Conservation (phyloP, 2,329 filamentous ascomycete species). For the Aspergillus sp. region DNA sequence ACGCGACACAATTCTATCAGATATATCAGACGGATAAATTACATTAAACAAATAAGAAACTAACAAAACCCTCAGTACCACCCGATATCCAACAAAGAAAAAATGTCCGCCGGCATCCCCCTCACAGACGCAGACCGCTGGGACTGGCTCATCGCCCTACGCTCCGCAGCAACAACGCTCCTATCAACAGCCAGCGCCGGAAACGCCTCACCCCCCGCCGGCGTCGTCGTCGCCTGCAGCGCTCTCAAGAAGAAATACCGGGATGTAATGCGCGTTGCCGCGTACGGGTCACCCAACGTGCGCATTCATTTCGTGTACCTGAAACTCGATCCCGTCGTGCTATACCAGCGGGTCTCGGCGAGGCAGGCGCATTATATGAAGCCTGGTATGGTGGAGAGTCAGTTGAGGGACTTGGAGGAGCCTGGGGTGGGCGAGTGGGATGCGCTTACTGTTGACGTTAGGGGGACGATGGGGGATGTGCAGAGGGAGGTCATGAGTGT, state of each 20-base stretch:
- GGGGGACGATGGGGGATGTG: constrained; percentile 59
- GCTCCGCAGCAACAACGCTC: constrained; percentile 63
- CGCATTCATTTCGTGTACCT: constrained; percentile 93
- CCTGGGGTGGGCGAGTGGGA: constrained; percentile 73
- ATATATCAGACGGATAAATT: background rate
- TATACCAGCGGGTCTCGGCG: constrained; percentile 74
- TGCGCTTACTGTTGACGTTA: constrained; percentile 70
- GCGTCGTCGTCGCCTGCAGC: constrained; percentile 95
- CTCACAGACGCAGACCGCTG: constrained; percentile 92
- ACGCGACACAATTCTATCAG: background rate
- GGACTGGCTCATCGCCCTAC: constrained; percentile 89
- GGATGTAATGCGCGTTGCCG: constrained; percentile 82
- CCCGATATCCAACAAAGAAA: constrained; percentile 74
- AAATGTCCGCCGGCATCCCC: constrained; percentile 84
- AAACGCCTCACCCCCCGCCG: constrained; percentile 59
- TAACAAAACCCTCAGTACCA: constrained; percentile 46
- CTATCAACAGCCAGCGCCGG: constrained; percentile 44
- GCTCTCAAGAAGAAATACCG: constrained; percentile 97
- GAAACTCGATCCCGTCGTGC: constrained; percentile 72
- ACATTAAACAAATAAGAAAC: background rate
- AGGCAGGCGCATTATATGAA: constrained; percentile 94
- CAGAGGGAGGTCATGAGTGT: constrained; percentile 62
- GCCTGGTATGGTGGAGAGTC: constrained; percentile 90
- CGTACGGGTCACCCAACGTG: constrained; percentile 74
- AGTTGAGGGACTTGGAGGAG: constrained; percentile 85